Evolutionary conservation across 805 yeast genomes (phyloP).

Genomic region (Pichia manshurica): DNA sequence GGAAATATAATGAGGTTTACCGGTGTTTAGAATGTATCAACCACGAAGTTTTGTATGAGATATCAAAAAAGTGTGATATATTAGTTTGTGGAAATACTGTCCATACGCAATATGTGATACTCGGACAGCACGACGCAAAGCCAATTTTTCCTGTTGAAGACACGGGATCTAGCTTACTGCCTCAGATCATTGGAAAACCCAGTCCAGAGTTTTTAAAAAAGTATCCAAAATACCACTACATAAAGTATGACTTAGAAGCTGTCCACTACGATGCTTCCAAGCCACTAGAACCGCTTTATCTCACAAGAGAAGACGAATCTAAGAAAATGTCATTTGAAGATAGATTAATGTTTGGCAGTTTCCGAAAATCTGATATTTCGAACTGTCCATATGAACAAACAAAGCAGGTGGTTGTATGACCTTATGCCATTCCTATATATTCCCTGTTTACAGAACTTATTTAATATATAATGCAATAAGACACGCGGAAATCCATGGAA

Average conservation of each 20-base stretch:
- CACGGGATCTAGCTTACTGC: background rate
- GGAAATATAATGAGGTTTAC: conserved; percentile 5
- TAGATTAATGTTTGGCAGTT: background rate
- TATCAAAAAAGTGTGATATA: conserved; percentile 8
- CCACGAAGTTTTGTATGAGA: background rate
- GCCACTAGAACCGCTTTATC: background rate
- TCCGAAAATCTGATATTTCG: background rate
- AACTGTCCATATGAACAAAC: background rate
- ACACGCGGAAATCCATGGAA: too few species aligned
- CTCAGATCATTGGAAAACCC: conserved; percentile 3
- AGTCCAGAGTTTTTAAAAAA: background rate
- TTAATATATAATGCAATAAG: too few species aligned
- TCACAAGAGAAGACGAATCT: background rate
- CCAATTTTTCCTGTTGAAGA: background rate
- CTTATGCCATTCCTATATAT: too few species aligned
- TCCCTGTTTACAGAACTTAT: too few species aligned
- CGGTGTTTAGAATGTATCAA: conserved; percentile 6
- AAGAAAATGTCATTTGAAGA: conserved; percentile 1
- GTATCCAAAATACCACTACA: background rate
- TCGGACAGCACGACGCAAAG: background rate
- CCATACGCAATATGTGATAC: background rate
- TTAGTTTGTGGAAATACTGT: conserved; percentile 3
- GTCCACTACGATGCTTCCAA: background rate
- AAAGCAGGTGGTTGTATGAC: too few species aligned
- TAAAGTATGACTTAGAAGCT: background rate